A percentile compares a stretch with the other conserved stretches of the same genome.
These are phyloP conservation scores for Plasmodium cynomolgi DNA, from an alignment of 169 alveolate species.

Conservation along the genomic window DNA sequence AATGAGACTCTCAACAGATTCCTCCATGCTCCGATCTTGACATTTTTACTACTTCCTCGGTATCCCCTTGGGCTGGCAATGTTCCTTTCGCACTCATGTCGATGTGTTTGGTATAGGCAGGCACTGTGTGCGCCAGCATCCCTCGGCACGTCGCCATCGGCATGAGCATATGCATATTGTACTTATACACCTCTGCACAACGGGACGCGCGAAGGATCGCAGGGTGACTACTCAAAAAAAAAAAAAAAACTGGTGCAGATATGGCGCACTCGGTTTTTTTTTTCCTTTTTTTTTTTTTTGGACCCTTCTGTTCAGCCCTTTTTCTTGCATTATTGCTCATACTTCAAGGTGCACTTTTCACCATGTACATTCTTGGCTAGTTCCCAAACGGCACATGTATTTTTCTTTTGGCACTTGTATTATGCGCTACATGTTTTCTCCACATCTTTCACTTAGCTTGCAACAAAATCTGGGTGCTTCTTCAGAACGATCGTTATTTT, in stretches of 20 bases:
- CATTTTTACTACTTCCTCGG: neutral
- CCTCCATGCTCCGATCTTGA: neutral
- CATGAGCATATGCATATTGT: neutral
- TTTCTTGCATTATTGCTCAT: neutral
- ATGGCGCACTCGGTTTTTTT: neutral
- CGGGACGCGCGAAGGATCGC: neutral
- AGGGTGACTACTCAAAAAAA: neutral
- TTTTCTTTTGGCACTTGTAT: neutral
- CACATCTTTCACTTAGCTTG: conserved; percentile 8
- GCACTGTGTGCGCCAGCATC: neutral
- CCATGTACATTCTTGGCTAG: neutral
- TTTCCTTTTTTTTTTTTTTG: neutral
- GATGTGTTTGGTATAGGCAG: neutral
- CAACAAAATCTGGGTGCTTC: conserved; percentile 73
- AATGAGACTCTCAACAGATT: neutral
- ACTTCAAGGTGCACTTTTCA: neutral
- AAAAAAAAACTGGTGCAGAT: no score
- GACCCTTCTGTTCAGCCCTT: neutral
- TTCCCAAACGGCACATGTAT: neutral
- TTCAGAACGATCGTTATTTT: conserved; percentile 78
- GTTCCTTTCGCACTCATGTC: neutral
- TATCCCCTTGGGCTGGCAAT: neutral
- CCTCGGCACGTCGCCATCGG: neutral
- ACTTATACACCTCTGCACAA: neutral
- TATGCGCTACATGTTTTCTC: neutral